These are phyloP conservation scores for Penicillium sp. DNA, from an alignment of 2,329 filamentous ascomycete species.

Conservation along the genomic window DNA sequence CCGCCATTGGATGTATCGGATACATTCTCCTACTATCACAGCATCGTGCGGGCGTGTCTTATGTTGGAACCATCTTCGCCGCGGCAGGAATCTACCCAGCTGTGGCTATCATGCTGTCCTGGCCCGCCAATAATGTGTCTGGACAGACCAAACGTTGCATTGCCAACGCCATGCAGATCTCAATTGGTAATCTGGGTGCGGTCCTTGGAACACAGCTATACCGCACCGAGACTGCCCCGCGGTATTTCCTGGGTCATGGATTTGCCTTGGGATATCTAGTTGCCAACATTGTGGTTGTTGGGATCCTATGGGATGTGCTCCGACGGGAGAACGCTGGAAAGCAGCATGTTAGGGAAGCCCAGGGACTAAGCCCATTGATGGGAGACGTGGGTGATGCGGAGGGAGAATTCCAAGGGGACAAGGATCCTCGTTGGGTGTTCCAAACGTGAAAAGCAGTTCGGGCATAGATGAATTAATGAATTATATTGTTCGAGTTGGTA, in stretches of 20 bases:
- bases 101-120: conserved; percentile 61
- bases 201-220: conserved; percentile 70
- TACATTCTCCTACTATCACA: conserved; percentile 61
- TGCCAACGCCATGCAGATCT: conserved; percentile 69
- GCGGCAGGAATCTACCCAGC: conserved; percentile 31
- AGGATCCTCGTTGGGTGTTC: conserved; percentile 65
- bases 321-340: conserved; percentile 58
- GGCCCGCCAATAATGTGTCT: conserved; percentile 70
- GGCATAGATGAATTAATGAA: not conserved
- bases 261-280: conserved; percentile 64
- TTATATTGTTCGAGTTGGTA: not conserved
- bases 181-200: conserved; percentile 66
- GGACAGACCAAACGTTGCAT: conserved; percentile 68
- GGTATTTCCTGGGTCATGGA: conserved; percentile 65
- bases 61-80: conserved; percentile 7
- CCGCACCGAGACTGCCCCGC: conserved; percentile 57
- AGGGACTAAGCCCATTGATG: conserved; percentile 29
- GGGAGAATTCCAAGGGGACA: conserved; percentile 59
- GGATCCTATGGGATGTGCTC: conserved; percentile 54
- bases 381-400: conserved; percentile 51
- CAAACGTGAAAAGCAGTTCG: conserved; percentile 45
- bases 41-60: conserved; percentile 39
- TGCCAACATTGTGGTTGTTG: conserved; percentile 56
- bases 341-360: conserved; percentile 45
- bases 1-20: conserved; percentile 58